Base-by-base conservation (phyloP, 345 rosid genomes). In the Gossypium mustelinum region DNA sequence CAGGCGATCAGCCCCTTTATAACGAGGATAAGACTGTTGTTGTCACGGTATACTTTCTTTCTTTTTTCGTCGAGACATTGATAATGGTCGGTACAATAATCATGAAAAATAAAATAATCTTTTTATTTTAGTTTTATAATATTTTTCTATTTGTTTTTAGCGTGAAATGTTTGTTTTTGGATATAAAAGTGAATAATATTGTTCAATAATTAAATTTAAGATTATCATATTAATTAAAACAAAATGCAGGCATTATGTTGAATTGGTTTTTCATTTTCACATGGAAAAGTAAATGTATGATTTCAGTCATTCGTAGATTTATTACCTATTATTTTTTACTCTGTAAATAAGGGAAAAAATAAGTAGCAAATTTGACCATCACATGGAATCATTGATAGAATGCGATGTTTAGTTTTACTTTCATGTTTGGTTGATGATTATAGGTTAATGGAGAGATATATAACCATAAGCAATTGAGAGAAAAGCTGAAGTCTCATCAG, bases 361-460 rank as follows among this genome's bases (percentile, higher is more conserved):
- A 63, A 63, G 24, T 39, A 39, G 47, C 47, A 17, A 63, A 63
- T 39, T 3, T 18, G 41, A 9, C 48, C 39, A 39, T 10, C 7
- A 63, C n/a, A 63, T 3, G 48, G 68, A 39, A 47, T 24, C 27
- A 20, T 20, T 2, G 34, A 17, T 54, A 27, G 48, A 70, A 70
- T 52, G 27, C 27, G 6, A n/a, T 48, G 29, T 71, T 45, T 63
- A 18, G 45, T 51, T 43, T 64, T 60, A 24, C n/a, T 74, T 50
- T 59, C 20, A 4, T 62, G 14, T 70, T 59, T 59, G 75, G 56
- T 75, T 80, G 54, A 48, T 54, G 34, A 50, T 79, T 82, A 67
- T 75, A 92, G 97, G 91, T 92, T 52, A 92, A 92, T 66, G 93
- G 97, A n/a, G 97, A 92, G 84, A 92, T 92, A 75, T 92, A 92